phyloP scores from a whole-genome alignment of 352 stramenopile genomes.

The Phytophthora macrochlamydospora region DNA sequence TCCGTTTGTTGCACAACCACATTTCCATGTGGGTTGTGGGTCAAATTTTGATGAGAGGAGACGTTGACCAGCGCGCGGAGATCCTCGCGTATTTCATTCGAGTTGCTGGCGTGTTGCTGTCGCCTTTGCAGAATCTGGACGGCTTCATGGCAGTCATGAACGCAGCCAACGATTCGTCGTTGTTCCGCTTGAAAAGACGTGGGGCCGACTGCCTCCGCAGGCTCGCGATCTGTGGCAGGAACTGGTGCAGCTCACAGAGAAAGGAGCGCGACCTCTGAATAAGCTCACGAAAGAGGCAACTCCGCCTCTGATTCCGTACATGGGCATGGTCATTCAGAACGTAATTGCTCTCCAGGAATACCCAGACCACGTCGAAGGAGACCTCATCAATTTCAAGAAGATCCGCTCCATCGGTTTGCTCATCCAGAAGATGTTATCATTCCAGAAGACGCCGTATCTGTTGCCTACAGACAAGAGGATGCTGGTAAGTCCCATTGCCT shows the following conservation, averaged over 20 bases:
- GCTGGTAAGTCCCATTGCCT: constrained; percentile 53
- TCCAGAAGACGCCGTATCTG: constrained; percentile 83
- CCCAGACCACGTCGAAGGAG: constrained; percentile 73
- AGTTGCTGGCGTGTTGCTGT: constrained; percentile 75
- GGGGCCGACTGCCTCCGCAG: constrained; percentile 69
- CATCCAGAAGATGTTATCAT: constrained; percentile 60
- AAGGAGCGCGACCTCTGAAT: constrained; percentile 76
- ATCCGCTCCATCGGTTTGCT: constrained; percentile 74
- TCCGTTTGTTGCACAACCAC: constrained; percentile 86
- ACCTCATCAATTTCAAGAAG: constrained; percentile 91
- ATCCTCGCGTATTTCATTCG: constrained; percentile 87
- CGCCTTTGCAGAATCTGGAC: constrained; percentile 85
- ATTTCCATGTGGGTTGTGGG: constrained; percentile 88
- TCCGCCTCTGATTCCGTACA: constrained; percentile 80
- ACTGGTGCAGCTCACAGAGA: constrained; percentile 83
- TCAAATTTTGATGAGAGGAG: constrained; percentile 75
- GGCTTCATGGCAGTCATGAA: constrained; percentile 93
- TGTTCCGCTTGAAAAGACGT: constrained; percentile 90
- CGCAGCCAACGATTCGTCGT: constrained; percentile 84
- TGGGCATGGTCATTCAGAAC: constrained; percentile 88
- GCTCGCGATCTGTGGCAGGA: constrained; percentile 84
- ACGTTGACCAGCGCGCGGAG: constrained; percentile 81
- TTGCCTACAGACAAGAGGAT: constrained; percentile 80
- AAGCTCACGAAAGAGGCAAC: constrained; percentile 78
- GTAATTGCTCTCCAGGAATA: constrained; percentile 86